Conservation (phyloP, 108 stramenopile genomes). For the Cyclotella distinguenda region DNA sequence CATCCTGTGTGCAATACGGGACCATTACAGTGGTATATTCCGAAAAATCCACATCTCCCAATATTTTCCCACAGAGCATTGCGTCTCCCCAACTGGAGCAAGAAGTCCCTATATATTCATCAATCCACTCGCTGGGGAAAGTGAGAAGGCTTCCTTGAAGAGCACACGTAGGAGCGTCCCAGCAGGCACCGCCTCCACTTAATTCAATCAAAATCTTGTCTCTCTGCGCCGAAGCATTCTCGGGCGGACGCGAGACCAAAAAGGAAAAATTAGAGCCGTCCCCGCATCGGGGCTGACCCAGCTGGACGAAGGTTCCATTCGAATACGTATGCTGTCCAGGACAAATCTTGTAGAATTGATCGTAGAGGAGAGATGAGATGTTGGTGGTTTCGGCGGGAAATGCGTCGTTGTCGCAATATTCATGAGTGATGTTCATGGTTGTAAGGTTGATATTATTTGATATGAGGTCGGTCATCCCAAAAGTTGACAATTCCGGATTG, state of each 20-base stretch:
- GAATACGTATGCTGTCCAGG: constrained; percentile 22
- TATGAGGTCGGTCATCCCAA: too few relatives aligned
- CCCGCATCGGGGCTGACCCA: constrained; percentile 54
- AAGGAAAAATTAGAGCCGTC: constrained; percentile 60
- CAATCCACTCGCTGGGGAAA: constrained; percentile 27
- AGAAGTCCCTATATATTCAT: constrained; percentile 26
- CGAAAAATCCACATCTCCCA: constrained; percentile 45
- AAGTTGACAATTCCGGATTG: too few relatives aligned
- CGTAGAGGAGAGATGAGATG: constrained; percentile 23
- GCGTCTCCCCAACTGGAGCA: neutral
- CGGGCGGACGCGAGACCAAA: constrained; percentile 38
- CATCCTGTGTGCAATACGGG: constrained; percentile 63
- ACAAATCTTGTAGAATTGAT: constrained; percentile 46
- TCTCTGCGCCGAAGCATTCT: constrained; percentile 15
- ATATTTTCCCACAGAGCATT: constrained; percentile 38
- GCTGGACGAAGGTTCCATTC: constrained; percentile 3
- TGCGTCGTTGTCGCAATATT: constrained; percentile 25
- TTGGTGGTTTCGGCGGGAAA: constrained; percentile 23
- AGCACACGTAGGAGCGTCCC: constrained; percentile 50
- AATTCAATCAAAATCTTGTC: constrained; percentile 56
- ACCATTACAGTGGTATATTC: constrained; percentile 47
- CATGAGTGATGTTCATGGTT: constrained; percentile 1
- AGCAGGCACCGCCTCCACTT: constrained; percentile 61
- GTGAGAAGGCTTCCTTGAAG: constrained; percentile 31
- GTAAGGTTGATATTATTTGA: too few relatives aligned